phyloP scores from a whole-genome alignment of 768 basidiomycete species.

The Kwoniella sp. region DNA sequence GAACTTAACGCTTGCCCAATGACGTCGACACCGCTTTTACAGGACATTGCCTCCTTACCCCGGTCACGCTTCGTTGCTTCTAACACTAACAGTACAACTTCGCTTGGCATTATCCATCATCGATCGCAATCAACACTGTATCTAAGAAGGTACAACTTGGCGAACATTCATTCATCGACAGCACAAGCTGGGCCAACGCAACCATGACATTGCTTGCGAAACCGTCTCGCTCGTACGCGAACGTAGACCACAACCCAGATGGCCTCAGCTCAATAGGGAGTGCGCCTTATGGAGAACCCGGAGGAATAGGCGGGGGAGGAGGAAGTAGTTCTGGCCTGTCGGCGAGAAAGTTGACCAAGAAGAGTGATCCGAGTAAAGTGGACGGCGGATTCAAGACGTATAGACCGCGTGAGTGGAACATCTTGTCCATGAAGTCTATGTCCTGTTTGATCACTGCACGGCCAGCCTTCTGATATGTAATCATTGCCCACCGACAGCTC shows the following conservation, averaged over 20 bases:
- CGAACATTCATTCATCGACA: background rate
- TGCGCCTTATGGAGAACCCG: conserved; percentile 11
- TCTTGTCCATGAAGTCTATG: background rate
- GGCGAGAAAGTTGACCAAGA: conserved; percentile 11
- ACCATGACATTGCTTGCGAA: conserved; percentile 57
- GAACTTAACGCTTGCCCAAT: too few species aligned
- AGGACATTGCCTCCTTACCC: too few species aligned
- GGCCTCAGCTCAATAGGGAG: conserved; percentile 34
- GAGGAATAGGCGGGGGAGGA: background rate
- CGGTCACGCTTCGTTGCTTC: background rate
- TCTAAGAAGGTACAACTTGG: too few species aligned
- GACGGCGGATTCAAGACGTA: conserved; percentile 49
- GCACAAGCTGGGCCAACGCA: background rate
- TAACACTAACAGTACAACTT: too few species aligned
- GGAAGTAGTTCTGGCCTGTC: background rate
- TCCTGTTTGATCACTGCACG: too few species aligned
- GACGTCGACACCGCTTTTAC: conserved; percentile 2
- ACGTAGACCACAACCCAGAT: conserved; percentile 40
- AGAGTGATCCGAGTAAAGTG: conserved; percentile 16
- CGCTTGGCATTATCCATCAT: background rate
- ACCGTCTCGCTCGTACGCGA: conserved; percentile 47
- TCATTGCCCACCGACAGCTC: conserved; percentile 26
- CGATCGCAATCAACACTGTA: too few species aligned
- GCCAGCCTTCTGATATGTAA: too few species aligned
- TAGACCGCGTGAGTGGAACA: conserved; percentile 39